These are phyloP conservation scores for Leccinum arenicola DNA, from an alignment of 768 basidiomycete species.

Conservation along the genomic window DNA sequence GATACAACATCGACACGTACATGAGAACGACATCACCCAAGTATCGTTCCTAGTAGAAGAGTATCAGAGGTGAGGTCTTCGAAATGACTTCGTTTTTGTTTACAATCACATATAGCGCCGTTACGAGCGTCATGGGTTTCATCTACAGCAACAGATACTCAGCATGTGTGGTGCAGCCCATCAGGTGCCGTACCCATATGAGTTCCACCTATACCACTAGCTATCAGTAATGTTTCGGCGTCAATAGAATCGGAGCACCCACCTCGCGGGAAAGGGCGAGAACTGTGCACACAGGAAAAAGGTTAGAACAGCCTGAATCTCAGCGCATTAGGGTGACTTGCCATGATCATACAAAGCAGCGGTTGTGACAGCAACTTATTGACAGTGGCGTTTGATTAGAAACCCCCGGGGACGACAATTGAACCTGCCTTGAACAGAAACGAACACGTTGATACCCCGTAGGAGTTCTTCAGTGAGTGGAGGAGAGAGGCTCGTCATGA, in stretches of 20 bases:
- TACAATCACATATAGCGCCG: slow-evolving; percentile 25
- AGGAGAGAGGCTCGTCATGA: slow-evolving; percentile 25
- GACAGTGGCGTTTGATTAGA: slow-evolving; percentile 5
- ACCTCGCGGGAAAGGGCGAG: slow-evolving; percentile 30
- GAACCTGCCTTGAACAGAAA: slow-evolving; percentile 24
- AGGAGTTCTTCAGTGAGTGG: slow-evolving; percentile 1
- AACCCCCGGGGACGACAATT: background rate
- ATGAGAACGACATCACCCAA: slow-evolving; percentile 30
- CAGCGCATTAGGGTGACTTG: background rate
- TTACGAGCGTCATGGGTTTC: slow-evolving; percentile 26
- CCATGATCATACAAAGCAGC: slow-evolving; percentile 31
- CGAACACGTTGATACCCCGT: slow-evolving; percentile 10
- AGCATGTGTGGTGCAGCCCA: background rate
- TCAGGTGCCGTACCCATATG: slow-evolving; percentile 25
- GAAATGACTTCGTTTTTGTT: background rate
- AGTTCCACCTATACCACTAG: slow-evolving; percentile 24
- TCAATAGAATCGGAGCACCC: slow-evolving; percentile 3
- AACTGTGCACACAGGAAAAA: slow-evolving; percentile 7
- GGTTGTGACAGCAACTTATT: slow-evolving; percentile 28
- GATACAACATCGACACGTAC: slow-evolving; percentile 12
- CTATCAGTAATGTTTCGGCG: background rate
- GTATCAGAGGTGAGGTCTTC: slow-evolving; percentile 1
- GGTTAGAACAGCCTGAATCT: background rate
- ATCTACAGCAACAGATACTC: slow-evolving; percentile 14
- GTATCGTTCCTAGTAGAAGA: slow-evolving; percentile 26